Conservation (phyloP, 495 filamentous ascomycete genomes). For the Neurospora cerealis region DNA sequence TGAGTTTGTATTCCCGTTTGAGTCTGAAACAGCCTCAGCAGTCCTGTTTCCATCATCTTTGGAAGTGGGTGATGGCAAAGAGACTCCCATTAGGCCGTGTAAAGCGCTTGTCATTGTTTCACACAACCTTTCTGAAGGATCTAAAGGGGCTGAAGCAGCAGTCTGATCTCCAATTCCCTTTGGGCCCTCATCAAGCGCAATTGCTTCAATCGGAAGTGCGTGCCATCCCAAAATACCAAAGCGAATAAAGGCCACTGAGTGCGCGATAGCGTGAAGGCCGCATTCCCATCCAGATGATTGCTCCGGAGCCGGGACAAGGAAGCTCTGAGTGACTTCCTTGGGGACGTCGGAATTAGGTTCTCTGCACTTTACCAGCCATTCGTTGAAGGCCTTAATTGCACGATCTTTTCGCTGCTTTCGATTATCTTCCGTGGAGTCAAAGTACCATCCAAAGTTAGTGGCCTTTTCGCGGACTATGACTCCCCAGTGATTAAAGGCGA, state of each 20-base stretch:
- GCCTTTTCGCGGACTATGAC: neutral
- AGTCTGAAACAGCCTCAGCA: neutral
- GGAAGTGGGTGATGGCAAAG: neutral
- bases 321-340: neutral
- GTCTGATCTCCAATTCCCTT: neutral
- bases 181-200: neutral
- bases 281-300: conserved; percentile 5
- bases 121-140: neutral
- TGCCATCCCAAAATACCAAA: conserved; percentile 4
- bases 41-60: neutral
- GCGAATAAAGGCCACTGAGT: conserved; percentile 8
- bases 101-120: neutral
- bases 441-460: neutral
- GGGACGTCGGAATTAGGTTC: neutral
- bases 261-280: conserved; percentile 8
- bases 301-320: neutral
- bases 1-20: neutral
- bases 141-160: neutral
- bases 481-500: neutral
- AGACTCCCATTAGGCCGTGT: neutral
- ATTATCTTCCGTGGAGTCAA: neutral
- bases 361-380: neutral
- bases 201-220: neutral
- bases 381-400: neutral
- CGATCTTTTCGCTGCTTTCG: neutral